Conservation (phyloP, 257 asterid species). For the Mitragyna speciosa region DNA sequence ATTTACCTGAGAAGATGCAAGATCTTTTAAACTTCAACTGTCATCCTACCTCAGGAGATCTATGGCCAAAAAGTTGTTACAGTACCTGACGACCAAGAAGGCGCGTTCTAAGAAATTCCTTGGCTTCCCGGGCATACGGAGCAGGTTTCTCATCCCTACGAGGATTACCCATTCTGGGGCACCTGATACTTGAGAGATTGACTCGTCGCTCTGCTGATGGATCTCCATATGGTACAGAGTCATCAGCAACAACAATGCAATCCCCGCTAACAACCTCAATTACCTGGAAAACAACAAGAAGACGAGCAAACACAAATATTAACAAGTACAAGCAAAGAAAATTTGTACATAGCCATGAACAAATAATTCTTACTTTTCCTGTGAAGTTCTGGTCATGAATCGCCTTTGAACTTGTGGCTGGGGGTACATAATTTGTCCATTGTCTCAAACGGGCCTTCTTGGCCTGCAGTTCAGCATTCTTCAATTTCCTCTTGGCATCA, state of each 20-base stretch:
- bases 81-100: conserved; percentile 83
- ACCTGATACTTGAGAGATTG: conserved; percentile 92
- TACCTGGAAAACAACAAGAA: conserved; percentile 48
- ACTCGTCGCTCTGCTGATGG: conserved; percentile 94
- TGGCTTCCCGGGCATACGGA: conserved; percentile 94
- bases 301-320: neutral
- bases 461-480: conserved; percentile 84
- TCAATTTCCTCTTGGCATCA: conserved; percentile 67
- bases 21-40: conserved; percentile 14
- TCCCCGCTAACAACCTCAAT: conserved; percentile 93
- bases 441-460: conserved; percentile 71
- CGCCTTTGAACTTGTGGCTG: conserved; percentile 84
- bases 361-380: conserved; percentile 62
- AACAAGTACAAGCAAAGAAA: neutral
- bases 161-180: conserved; percentile 95
- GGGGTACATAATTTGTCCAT: conserved; percentile 90
- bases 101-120: conserved; percentile 90
- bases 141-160: conserved; percentile 93
- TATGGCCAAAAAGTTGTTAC: conserved; percentile 8
- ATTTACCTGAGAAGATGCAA: conserved; percentile 57
- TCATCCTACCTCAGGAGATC: neutral
- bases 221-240: conserved; percentile 84
- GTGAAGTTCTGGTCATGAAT: conserved; percentile 93
- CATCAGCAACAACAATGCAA: conserved; percentile 86
- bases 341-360: neutral